phyloP scores from a whole-genome alignment of 2,329 filamentous ascomycete species.

The Esteya vermicola region DNA sequence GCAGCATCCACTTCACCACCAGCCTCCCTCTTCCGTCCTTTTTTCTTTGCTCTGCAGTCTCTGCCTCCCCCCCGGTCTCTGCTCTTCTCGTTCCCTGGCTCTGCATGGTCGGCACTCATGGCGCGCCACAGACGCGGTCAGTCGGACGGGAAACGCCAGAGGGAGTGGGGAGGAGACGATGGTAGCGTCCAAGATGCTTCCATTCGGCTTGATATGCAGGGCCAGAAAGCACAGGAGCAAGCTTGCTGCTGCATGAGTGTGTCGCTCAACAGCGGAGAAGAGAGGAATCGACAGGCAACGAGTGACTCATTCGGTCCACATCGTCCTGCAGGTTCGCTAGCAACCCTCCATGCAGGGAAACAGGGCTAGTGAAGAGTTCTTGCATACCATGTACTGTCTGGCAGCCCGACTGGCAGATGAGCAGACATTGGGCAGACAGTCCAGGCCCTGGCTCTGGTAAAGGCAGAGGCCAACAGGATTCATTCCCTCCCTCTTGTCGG shows the following conservation, averaged over 20 bases:
- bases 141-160: not conserved
- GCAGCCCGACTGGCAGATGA: no score
- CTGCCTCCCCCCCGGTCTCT: no score
- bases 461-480: no score
- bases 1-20: slow-evolving; percentile 4
- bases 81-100: not conserved
- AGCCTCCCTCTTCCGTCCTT: not conserved
- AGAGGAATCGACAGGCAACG: slow-evolving; percentile 15
- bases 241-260: slow-evolving; percentile 9
- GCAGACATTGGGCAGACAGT: no score
- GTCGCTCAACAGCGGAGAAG: slow-evolving; percentile 12
- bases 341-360: no score
- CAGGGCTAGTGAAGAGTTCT: no score
- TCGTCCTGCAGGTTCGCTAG: not conserved
- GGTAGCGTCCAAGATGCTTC: not conserved
- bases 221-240: not conserved
- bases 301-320: slow-evolving; percentile 16
- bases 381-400: no score
- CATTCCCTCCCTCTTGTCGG: no score
- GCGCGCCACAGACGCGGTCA: slow-evolving; percentile 6
- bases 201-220: slow-evolving; percentile 3
- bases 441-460: no score
- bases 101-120: no score
- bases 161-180: not conserved
- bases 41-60: not conserved